Evolutionary conservation across 2,329 filamentous ascomycete genomes (phyloP).

Genomic region (Paraphoma chrysanthemicola): DNA sequence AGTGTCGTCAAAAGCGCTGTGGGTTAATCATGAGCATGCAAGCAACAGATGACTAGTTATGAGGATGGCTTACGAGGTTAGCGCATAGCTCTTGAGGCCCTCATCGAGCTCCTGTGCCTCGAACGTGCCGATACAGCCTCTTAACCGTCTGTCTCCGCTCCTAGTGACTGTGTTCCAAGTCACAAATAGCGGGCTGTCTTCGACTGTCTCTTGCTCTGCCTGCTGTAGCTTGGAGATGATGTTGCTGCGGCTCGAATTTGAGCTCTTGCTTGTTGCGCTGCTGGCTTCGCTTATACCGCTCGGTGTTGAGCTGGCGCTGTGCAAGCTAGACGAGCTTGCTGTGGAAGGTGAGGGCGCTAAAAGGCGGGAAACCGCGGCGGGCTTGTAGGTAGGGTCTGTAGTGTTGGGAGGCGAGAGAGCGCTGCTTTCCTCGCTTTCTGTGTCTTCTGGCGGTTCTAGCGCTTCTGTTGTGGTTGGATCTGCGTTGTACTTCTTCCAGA

Average conservation of each 20-base stretch:
- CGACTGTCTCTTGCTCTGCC: conserved; percentile 22
- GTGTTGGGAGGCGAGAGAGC: conserved; percentile 12
- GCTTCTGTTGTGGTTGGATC: conserved; percentile 30
- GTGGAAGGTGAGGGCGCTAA: conserved; percentile 52
- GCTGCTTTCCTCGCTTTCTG: conserved; percentile 17
- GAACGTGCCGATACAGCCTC: conserved; percentile 97
- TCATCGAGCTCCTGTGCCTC: conserved; percentile 74
- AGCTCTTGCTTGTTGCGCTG: conserved; percentile 53
- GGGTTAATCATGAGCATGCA: not conserved
- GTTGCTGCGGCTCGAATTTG: conserved; percentile 24
- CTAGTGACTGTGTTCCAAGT: conserved; percentile 84
- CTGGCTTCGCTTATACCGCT: conserved; percentile 53
- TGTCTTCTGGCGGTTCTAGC: conserved; percentile 35
- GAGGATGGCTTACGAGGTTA: conserved; percentile 70
- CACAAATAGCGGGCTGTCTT: conserved; percentile 79
- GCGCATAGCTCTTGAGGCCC: conserved; percentile 79
- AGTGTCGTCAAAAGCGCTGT: conserved; percentile 68
- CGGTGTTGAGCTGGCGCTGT: conserved; percentile 57
- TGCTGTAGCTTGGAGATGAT: conserved; percentile 46
- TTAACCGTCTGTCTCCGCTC: conserved; percentile 69
- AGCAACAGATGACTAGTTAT: not conserved
- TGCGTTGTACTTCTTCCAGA: conserved; percentile 65
- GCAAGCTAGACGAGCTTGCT: conserved; percentile 53
- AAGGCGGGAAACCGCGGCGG: conserved; percentile 55
- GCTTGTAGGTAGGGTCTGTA: conserved; percentile 40